phyloP scores from a whole-genome alignment of 106 monocot species.

The Iris macrosiphon region DNA sequence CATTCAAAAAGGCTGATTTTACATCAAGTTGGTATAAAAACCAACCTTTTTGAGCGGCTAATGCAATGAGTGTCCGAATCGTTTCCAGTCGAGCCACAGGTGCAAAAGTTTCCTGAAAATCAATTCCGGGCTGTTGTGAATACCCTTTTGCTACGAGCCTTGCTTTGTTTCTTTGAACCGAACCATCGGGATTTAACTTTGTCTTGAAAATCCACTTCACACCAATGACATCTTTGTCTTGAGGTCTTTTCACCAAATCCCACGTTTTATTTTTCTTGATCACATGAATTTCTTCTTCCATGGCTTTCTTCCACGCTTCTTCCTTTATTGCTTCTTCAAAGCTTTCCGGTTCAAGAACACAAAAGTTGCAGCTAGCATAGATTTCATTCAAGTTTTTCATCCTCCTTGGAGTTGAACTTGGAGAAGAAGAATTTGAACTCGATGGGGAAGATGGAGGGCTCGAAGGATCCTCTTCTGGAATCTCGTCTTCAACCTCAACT shows the following conservation, averaged over 20 bases:
- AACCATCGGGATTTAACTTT: background rate
- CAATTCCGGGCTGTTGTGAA: background rate
- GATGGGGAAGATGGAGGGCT: background rate
- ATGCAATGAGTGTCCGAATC: background rate
- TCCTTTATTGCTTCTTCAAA: background rate
- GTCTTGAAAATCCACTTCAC: background rate
- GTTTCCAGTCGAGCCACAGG: background rate
- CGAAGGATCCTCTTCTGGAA: background rate
- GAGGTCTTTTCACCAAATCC: background rate
- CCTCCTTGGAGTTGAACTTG: background rate
- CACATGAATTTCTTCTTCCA: background rate
- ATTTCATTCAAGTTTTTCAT: background rate
- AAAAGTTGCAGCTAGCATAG: background rate
- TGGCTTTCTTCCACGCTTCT: background rate
- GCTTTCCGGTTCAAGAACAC: background rate
- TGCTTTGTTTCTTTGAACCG: background rate
- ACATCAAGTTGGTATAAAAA: too few relatives aligned
- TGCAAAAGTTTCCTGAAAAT: background rate
- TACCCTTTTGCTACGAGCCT: too few relatives aligned
- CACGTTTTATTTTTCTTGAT: background rate
- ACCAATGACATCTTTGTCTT: too few relatives aligned
- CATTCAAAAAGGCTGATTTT: background rate
- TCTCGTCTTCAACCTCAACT: background rate
- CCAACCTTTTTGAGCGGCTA: background rate
- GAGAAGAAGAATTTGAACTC: background rate